Evolutionary conservation across 352 stramenopile species (phyloP), one percentile per base, ranked within the genome.

Genomic region (Thraustotheca clavata): DNA sequence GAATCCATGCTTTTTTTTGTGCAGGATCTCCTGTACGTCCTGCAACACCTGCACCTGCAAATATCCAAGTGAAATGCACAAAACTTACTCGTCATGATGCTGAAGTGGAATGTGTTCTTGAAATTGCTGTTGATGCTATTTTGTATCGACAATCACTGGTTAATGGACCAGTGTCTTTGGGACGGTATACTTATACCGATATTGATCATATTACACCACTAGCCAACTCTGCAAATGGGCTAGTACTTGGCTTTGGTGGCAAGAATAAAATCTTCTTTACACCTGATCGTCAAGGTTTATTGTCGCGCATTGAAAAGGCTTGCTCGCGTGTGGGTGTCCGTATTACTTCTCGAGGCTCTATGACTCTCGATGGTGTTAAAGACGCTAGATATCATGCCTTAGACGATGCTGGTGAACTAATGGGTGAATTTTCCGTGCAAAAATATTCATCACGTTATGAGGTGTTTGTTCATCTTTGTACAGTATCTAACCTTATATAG

Each of bases 121-220:
- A 87, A 20, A 67, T 94, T 6, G 77, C 72, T 2, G 75, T 76
- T 57, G 83, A 92, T 49, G 74, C 77, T 18, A 46, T 94, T 7
- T 72, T 72, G 0, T 76, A 83, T 46, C 65, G 65, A 22, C 7
- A 52, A 54, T 12, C 47, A 9, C 38, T 55, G 12, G 18, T 46
- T 22, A 20, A 9, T 9, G 68, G 76, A 5, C 31, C 62, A 0
- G 76, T 79, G 31, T 75, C 79, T 2, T 69, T 70, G 0, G 57
- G 75, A n/a, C 77, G 83, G n/a, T 92, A 91, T 49, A 49, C 87
- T 29, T 94, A 85, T 61, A 80, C 87, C 3, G 81, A 90, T 49
- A 91, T 94, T 76, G 74, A 86, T 59, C 78, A 94, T 60, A 38
- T 92, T 24, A 77, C 83, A 33, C 27, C 74, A 20, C 57, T 89